A percentile compares a stretch with the other conserved stretches of the same genome.
Evolutionary conservation across 2,329 filamentous ascomycete genomes (phyloP).

Genomic region (Aspergillus brasiliensis): DNA sequence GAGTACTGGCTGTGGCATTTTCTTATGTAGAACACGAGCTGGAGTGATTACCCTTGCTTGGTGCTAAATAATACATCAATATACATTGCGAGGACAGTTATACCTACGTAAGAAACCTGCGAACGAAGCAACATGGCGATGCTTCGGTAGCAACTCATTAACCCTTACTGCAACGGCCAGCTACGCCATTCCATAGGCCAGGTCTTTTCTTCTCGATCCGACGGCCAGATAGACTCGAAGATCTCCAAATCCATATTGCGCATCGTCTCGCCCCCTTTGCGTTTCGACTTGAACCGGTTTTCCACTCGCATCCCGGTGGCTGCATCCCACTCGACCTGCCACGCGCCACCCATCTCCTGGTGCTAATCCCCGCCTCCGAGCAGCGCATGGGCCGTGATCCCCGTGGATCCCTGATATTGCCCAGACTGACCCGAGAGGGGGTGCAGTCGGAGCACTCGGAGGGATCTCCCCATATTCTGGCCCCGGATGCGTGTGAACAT

Average conservation of each 20-base stretch:
- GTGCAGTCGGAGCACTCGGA: neutral
- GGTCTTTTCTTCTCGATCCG: neutral
- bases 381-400: neutral
- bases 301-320: neutral
- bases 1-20: neutral
- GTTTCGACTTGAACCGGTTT: neutral
- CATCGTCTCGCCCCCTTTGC: neutral
- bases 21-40: neutral
- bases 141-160: neutral
- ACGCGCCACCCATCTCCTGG: neutral
- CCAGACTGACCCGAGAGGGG: neutral
- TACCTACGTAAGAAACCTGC: neutral
- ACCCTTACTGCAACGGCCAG: neutral
- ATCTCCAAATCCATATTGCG: neutral
- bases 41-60: neutral
- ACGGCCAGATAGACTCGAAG: neutral
- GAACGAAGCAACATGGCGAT: neutral
- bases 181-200: neutral
- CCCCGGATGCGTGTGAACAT: neutral
- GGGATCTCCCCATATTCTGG: too few species aligned
- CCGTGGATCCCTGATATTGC: neutral
- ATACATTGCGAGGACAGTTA: neutral
- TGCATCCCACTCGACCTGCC: neutral
- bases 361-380: neutral
- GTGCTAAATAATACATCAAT: neutral